Conservation (phyloP, 2,329 filamentous ascomycete species). For the Paraphaeosphaeria minitans region DNA sequence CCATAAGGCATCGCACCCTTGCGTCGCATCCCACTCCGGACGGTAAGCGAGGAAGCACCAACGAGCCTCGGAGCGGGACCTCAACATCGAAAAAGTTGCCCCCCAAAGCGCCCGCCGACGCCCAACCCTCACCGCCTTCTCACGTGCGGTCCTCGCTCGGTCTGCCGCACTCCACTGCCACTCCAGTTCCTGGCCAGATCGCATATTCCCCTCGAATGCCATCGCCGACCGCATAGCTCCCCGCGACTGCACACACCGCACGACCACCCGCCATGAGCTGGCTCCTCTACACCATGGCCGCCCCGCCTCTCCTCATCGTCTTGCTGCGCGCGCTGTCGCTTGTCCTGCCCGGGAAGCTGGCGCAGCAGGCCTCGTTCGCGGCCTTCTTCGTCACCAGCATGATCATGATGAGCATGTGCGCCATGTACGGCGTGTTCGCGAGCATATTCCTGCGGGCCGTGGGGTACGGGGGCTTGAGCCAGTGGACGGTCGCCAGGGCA, state of each 20-base stretch:
- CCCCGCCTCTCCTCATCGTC: slow-evolving; percentile 33
- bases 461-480: slow-evolving; percentile 76
- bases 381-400: slow-evolving; percentile 63
- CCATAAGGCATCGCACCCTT: slow-evolving; percentile 6
- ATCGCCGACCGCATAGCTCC: slow-evolving; percentile 9
- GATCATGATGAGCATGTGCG: slow-evolving; percentile 43
- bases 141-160: neutral
- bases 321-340: slow-evolving; percentile 35
- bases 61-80: slow-evolving; percentile 30
- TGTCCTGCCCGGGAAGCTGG: slow-evolving; percentile 34
- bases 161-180: neutral
- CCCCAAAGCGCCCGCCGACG: slow-evolving; percentile 3
- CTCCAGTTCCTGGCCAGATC: neutral
- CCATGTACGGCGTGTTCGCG: slow-evolving; percentile 76
- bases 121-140: slow-evolving; percentile 6
- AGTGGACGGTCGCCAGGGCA: slow-evolving; percentile 80
- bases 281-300: slow-evolving; percentile 38
- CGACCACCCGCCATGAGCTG: slow-evolving; percentile 35
- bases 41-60: slow-evolving; percentile 19
- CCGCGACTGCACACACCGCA: slow-evolving; percentile 10
- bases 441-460: slow-evolving; percentile 72
- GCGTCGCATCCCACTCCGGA: slow-evolving; percentile 9
- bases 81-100: slow-evolving; percentile 29
- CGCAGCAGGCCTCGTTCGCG: slow-evolving; percentile 61
- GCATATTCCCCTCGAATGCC: slow-evolving; percentile 6